A percentile compares a stretch with the other conserved stretches of the same genome.
These are phyloP conservation scores for Trametes cubensis DNA, from an alignment of 768 basidiomycete genomes.

Conservation along the genomic window DNA sequence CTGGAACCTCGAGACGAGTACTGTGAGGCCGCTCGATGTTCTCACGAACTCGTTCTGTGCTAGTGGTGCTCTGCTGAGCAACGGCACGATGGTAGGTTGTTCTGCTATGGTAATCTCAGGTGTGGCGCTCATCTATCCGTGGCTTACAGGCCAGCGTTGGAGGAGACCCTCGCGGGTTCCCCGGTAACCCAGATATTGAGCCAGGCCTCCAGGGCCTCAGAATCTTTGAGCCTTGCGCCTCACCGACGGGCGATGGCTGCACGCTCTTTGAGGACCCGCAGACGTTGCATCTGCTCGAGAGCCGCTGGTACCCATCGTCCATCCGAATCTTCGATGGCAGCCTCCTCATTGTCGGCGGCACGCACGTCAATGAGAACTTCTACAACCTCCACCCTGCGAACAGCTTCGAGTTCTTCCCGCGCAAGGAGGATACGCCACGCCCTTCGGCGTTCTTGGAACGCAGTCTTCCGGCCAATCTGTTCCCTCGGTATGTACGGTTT, in stretches of 20 bases:
- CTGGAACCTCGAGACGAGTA: conserved; percentile 68
- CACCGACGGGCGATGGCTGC: conserved; percentile 52
- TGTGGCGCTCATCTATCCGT: conserved; percentile 23
- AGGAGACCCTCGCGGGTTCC: conserved; percentile 75
- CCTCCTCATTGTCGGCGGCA: conserved; percentile 80
- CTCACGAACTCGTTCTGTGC: conserved; percentile 87
- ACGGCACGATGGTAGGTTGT: conserved; percentile 56
- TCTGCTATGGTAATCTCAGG: background rate
- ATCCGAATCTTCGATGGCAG: conserved; percentile 73
- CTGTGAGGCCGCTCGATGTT: conserved; percentile 61
- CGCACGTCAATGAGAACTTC: conserved; percentile 82
- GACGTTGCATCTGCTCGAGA: conserved; percentile 68
- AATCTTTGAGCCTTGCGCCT: conserved; percentile 67
- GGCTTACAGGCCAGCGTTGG: conserved; percentile 59
- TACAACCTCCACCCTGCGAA: conserved; percentile 81
- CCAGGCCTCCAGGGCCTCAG: conserved; percentile 80
- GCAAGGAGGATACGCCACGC: conserved; percentile 51
- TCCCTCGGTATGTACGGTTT: conserved; percentile 61
- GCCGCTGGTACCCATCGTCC: conserved; percentile 80
- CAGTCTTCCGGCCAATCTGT: conserved; percentile 31
- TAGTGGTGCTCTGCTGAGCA: conserved; percentile 52
- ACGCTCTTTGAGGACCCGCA: conserved; percentile 65
- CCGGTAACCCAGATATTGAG: conserved; percentile 63
- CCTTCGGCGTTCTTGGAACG: conserved; percentile 36
- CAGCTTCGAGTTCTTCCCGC: conserved; percentile 81